A percentile compares a stretch with the other conserved stretches of the same genome.
phyloP scores from a whole-genome alignment of 371 early-diverging fungal species.

The Apophysomyces elegans region DNA sequence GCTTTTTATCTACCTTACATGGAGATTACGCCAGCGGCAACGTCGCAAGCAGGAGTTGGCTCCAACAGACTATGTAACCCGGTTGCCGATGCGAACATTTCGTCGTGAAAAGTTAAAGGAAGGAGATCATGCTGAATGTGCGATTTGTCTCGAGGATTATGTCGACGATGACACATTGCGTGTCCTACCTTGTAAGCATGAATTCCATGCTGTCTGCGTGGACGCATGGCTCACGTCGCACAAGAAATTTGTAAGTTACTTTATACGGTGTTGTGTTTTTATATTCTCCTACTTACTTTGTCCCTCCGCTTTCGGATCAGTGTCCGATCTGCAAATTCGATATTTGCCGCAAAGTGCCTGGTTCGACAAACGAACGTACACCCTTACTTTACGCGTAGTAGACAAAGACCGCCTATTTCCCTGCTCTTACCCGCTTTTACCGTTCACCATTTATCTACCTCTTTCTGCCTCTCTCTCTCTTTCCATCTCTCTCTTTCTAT shows the following conservation, averaged over 20 bases:
- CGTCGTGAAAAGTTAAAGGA: constrained; percentile 47
- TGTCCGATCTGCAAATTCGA: constrained; percentile 54
- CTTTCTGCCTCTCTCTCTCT: not conserved
- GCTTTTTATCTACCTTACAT: constrained; percentile 74
- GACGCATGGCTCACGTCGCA: constrained; percentile 86
- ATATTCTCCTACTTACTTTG: not conserved
- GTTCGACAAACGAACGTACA: constrained; percentile 40
- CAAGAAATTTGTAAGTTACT: constrained; percentile 74
- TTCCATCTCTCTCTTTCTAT: not conserved
- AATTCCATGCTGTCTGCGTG: constrained; percentile 92
- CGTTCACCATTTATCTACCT: not conserved
- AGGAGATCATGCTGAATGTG: constrained; percentile 81
- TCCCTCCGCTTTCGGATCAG: constrained; percentile 17
- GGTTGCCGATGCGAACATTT: constrained; percentile 71
- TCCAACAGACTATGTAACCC: constrained; percentile 71
- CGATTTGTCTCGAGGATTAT: constrained; percentile 95
- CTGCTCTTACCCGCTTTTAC: not conserved
- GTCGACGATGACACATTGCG: constrained; percentile 81
- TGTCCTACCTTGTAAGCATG: constrained; percentile 88
- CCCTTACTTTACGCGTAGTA: constrained; percentile 42
- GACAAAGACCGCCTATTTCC: no score
- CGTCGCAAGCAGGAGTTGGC: constrained; percentile 75
- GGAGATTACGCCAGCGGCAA: constrained; percentile 75
- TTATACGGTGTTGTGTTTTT: not conserved
- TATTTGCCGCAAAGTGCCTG: constrained; percentile 41